Percentiles rank a stretch among this genome's conserved stretches.
Evolutionary conservation across 2,329 filamentous ascomycete genomes (phyloP).

Genomic region (Aspergillus persii): DNA sequence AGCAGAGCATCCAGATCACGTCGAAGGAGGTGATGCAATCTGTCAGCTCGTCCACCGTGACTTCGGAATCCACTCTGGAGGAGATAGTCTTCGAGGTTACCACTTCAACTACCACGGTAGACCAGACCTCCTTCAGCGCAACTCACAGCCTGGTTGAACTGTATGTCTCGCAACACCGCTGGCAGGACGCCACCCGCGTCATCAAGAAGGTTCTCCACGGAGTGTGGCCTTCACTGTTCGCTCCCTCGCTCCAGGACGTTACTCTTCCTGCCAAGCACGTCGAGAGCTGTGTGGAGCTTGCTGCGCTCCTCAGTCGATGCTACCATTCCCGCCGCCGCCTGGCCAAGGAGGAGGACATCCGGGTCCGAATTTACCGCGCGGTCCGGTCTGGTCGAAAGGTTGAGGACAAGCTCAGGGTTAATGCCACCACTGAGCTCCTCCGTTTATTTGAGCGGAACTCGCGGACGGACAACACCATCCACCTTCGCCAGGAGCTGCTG

Average conservation of each 20-base stretch:
- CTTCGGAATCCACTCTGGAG: constrained; percentile 44
- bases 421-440: constrained; percentile 29
- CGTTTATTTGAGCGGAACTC: constrained; percentile 29
- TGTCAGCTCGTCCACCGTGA: constrained; percentile 33
- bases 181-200: constrained; percentile 46
- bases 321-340: constrained; percentile 41
- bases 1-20: constrained; percentile 44
- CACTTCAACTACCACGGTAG: constrained; percentile 35
- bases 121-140: constrained; percentile 42
- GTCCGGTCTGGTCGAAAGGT: constrained; percentile 28
- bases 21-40: constrained; percentile 44
- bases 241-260: constrained; percentile 45
- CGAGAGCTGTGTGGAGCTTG: constrained; percentile 47
- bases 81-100: constrained; percentile 43
- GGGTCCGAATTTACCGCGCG: constrained; percentile 36
- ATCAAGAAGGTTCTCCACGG: constrained; percentile 46
- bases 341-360: constrained; percentile 38
- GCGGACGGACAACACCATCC: constrained; percentile 37
- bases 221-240: constrained; percentile 49
- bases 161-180: constrained; percentile 49
- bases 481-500: constrained; percentile 39
- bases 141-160: constrained; percentile 40
- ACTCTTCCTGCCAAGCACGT: constrained; percentile 42
- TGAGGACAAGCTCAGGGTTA: constrained; percentile 31
- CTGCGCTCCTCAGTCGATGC: constrained; percentile 48